phyloP scores from a whole-genome alignment of 2,329 filamentous ascomycete species.

The Talaromyces sp. region DNA sequence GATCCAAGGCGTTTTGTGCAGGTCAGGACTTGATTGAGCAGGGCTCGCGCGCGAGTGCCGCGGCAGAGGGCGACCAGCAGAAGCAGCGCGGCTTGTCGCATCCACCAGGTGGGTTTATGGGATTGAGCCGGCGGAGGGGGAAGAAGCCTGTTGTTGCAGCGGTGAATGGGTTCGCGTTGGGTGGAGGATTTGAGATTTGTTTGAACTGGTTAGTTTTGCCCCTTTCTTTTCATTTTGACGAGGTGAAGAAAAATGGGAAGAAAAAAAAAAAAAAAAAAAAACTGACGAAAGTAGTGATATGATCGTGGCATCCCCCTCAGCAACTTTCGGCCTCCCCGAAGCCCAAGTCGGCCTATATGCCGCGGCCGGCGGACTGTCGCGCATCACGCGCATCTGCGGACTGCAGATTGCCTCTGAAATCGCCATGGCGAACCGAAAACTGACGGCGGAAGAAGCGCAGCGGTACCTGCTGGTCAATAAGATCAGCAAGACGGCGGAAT shows the following conservation, averaged over 20 bases:
- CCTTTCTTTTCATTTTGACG: neutral
- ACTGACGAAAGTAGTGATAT: constrained; percentile 53
- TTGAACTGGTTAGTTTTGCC: constrained; percentile 66
- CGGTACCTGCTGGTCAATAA: constrained; percentile 67
- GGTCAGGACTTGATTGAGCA: constrained; percentile 43
- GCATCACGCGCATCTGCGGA: constrained; percentile 63
- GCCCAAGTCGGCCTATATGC: constrained; percentile 65
- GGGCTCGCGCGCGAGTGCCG: constrained; percentile 7
- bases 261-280: neutral
- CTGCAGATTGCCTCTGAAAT: constrained; percentile 66
- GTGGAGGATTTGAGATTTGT: constrained; percentile 77
- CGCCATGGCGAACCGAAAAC: constrained; percentile 58
- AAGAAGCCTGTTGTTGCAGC: constrained; percentile 73
- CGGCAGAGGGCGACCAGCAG: constrained; percentile 19
- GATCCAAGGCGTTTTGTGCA: constrained; percentile 41
- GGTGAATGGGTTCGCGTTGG: constrained; percentile 71
- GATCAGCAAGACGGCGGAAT: constrained; percentile 41
- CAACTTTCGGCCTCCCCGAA: constrained; percentile 65
- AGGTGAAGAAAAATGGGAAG: neutral
- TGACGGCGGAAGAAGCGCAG: constrained; percentile 56
- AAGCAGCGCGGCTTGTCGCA: constrained; percentile 19
- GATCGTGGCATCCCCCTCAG: constrained; percentile 54
- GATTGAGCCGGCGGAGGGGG: constrained; percentile 50
- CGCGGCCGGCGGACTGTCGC: constrained; percentile 63
- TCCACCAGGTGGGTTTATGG: constrained; percentile 49